These are phyloP conservation scores for Alternaria sp. DNA, from an alignment of 2,329 filamentous ascomycete species.

Conservation along the genomic window DNA sequence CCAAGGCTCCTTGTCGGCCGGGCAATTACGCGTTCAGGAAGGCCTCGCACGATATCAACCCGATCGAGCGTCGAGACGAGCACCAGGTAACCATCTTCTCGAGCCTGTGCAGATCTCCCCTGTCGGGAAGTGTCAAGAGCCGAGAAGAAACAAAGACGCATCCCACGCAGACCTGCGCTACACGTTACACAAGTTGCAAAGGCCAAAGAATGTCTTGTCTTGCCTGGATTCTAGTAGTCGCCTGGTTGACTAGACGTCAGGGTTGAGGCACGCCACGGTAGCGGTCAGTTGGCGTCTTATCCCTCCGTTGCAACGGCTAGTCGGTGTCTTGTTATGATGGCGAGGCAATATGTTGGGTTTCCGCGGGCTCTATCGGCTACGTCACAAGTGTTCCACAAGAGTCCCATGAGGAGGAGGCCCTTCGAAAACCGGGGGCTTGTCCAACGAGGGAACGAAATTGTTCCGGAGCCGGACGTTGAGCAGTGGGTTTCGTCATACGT, in stretches of 20 bases:
- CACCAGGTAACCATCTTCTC: slow-evolving; percentile 12
- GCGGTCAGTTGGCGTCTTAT: slow-evolving; percentile 13
- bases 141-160: slow-evolving; percentile 12
- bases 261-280: not conserved
- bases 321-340: slow-evolving; percentile 6
- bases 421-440: slow-evolving; percentile 6
- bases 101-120: slow-evolving; percentile 21
- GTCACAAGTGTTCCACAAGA: slow-evolving; percentile 14
- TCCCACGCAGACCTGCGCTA: slow-evolving; percentile 11
- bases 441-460: slow-evolving; percentile 2
- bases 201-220: slow-evolving; percentile 6
- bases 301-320: slow-evolving; percentile 9
- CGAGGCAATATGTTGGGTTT: not conserved
- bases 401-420: slow-evolving; percentile 10
- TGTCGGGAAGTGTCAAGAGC: slow-evolving; percentile 14
- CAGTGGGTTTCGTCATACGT: slow-evolving; percentile 8
- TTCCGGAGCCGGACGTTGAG: slow-evolving; percentile 11
- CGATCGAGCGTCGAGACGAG: slow-evolving; percentile 20
- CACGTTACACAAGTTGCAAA: not conserved
- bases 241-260: slow-evolving; percentile 3
- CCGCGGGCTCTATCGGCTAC: slow-evolving; percentile 7
- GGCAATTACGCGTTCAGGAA: slow-evolving; percentile 16
- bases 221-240: not conserved
- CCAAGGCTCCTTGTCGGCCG: slow-evolving; percentile 15
- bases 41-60: slow-evolving; percentile 10